Base-by-base conservation (phyloP, 2,329 filamentous ascomycete species). In the Purpureocillium takamizusanense region DNA sequence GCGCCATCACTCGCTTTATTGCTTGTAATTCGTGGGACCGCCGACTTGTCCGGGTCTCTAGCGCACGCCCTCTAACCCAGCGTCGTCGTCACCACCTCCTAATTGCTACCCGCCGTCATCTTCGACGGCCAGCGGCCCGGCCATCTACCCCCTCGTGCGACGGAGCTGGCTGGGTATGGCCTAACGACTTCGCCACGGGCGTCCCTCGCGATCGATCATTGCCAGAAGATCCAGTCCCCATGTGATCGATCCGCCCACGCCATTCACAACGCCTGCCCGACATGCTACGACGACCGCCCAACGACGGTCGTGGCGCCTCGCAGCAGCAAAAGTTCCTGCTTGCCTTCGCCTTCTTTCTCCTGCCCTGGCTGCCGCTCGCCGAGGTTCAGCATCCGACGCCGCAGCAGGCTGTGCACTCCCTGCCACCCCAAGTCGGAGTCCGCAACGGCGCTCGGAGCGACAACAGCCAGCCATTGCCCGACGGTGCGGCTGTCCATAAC, bases 231-330 rank as follows among this genome's bases (percentile, higher is more conserved):
- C 28, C 6, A 27, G 38, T 27, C 37, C 39, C 25, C 43, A 50
- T 50, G 45, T 48, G 36, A 46, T 39, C 37, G 34, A 16, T 33
- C 32, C 15, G 32, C n/a, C 14, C 27, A 31, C 10, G n/a, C 17
- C n/a, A 31, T 23, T 21, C 12, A 13, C 21, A 25, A 25, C 21
- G 33, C 35, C 23, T 31, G 33, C 35, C 27, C 51, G 51, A 51
- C 45, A 83, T 81, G 76, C 67, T 74, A 69, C 78, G 74, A 73
- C 75, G 76, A 68, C 76, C 76, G 59, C 70, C 70, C 53, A 73
- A 72, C 65, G 71, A 73, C 61, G 70, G 66, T 56, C 63, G 67
- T 63, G 61, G 65, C 65, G 55, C 60, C 56, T 60, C 59, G 46
- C 59, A 60, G 43, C 63, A 70, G 59, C 60, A 65, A 52, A 65